Evolutionary conservation across 306 rosid species (phyloP).

Genomic region (Arachis stenosperma): DNA sequence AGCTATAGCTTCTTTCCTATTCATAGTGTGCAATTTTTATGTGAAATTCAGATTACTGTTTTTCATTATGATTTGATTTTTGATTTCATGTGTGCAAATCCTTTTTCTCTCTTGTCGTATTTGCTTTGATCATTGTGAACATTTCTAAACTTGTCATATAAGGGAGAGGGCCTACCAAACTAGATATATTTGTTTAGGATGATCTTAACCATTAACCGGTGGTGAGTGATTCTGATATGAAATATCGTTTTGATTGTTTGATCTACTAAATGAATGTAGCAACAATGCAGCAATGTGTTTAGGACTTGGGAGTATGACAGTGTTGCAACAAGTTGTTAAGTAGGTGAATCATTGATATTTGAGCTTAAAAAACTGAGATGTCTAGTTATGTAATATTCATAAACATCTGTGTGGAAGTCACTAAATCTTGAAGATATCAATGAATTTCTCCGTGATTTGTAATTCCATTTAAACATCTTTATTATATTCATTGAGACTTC

Average conservation of each 20-base stretch:
- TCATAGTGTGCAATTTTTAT: not conserved
- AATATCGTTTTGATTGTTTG: not conserved
- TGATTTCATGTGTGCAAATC: not conserved
- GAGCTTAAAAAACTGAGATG: too few relatives aligned
- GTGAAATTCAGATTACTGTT: constrained; percentile 13
- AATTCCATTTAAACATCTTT: not conserved
- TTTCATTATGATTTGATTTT: not conserved
- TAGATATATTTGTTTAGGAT: not conserved
- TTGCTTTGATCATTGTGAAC: too few relatives aligned
- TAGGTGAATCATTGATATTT: too few relatives aligned
- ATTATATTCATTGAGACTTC: not conserved
- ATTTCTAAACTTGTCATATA: too few relatives aligned
- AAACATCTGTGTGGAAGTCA: not conserved
- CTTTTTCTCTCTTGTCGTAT: not conserved
- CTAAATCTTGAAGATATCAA: not conserved
- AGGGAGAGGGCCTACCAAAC: too few relatives aligned
- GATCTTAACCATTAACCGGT: not conserved
- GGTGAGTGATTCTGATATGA: not conserved
- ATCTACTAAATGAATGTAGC: constrained; percentile 1
- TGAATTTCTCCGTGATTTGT: not conserved
- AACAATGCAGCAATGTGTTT: constrained; percentile 9
- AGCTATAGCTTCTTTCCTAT: too few relatives aligned
- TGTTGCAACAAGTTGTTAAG: not conserved
- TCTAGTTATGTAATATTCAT: too few relatives aligned
- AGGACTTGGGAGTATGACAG: not conserved